Evolutionary conservation across 2,329 filamentous ascomycete species (phyloP).

Genomic region (Hymenoscyphus albidus): DNA sequence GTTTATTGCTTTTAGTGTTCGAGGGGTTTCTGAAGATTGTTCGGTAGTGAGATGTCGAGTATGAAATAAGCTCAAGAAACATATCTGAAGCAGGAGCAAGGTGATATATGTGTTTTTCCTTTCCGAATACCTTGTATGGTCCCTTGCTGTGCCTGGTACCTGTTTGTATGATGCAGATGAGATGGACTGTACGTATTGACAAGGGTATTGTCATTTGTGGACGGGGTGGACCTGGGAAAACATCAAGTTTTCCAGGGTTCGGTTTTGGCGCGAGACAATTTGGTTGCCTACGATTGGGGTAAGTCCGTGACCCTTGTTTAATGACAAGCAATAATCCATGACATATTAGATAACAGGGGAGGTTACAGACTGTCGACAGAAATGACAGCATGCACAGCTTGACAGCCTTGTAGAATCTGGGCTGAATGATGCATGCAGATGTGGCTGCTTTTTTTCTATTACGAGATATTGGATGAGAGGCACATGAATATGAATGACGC

Average conservation of each 20-base stretch:
- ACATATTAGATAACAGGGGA: neutral
- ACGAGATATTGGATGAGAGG: neutral
- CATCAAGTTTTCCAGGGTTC: neutral
- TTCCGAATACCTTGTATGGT: neutral
- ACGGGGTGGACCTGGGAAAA: neutral
- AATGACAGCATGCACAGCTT: neutral
- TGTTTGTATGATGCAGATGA: neutral
- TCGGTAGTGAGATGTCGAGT: neutral
- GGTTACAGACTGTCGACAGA: neutral
- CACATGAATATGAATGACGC: neutral
- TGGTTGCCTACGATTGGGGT: neutral
- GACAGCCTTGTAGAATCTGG: neutral
- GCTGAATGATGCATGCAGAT: neutral
- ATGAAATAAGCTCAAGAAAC: neutral
- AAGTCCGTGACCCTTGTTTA: neutral
- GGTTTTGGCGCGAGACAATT: neutral
- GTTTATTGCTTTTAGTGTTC: neutral
- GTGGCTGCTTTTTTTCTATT: neutral
- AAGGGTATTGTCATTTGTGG: neutral
- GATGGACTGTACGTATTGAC: neutral
- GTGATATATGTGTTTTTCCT: slow-evolving; percentile 4
- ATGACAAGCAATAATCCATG: neutral
- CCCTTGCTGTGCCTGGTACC: neutral
- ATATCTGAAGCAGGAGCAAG: neutral
- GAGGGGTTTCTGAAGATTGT: neutral